Percentiles rank a stretch among this genome's conserved stretches.
Evolutionary conservation across 257 asterid species (phyloP).

Genomic region (Solanum paucissectum): DNA sequence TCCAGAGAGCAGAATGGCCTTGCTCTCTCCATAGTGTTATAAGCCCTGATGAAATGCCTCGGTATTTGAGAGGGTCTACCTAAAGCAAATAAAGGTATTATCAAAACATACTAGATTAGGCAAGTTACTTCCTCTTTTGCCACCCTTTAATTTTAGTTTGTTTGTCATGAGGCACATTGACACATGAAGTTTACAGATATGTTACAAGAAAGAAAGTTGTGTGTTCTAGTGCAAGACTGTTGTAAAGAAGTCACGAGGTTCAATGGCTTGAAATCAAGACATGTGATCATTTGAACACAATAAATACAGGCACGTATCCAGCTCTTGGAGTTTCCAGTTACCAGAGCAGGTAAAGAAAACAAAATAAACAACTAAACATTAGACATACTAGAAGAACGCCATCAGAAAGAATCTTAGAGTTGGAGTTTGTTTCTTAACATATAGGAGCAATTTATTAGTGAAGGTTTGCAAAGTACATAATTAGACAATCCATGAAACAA

Average conservation of each 20-base stretch:
- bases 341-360: background rate
- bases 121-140: background rate
- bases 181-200: background rate
- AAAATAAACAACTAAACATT: background rate
- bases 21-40: conserved; percentile 22
- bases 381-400: background rate
- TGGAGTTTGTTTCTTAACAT: background rate
- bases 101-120: background rate
- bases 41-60: conserved; percentile 19
- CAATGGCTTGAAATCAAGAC: background rate
- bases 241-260: background rate
- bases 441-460: background rate
- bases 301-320: background rate
- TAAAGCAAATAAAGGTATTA: background rate
- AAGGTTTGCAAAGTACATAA: background rate
- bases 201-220: background rate
- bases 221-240: background rate
- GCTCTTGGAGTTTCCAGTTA: background rate
- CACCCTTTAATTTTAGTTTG: background rate
- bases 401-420: background rate
- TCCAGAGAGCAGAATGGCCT: conserved; percentile 36
- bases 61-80: conserved; percentile 29
- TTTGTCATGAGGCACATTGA: background rate
- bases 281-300: background rate
- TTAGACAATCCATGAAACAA: background rate